phyloP scores from a whole-genome alignment of 2,329 filamentous ascomycete genomes.

The Pseudogymnoascus verrucosus region DNA sequence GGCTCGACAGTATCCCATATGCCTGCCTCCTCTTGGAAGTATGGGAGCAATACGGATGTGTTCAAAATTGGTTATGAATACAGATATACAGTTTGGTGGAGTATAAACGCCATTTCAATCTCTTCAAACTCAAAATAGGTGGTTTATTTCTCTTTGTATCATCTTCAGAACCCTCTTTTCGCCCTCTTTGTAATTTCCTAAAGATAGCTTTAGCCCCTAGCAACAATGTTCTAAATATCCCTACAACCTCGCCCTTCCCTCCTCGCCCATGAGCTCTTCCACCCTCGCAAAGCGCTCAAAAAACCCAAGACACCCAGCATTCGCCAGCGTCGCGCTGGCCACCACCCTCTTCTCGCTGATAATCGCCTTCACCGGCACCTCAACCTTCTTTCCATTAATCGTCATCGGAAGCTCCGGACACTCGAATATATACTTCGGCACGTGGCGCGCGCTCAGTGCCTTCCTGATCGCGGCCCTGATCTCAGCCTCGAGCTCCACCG shows the following conservation, averaged over 20 bases:
- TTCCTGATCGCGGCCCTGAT: slow-evolving; percentile 56
- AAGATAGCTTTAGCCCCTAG: background rate
- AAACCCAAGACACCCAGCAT: slow-evolving; percentile 25
- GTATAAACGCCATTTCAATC: background rate
- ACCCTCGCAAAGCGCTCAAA: background rate
- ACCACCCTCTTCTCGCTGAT: slow-evolving; percentile 32
- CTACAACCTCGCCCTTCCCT: background rate
- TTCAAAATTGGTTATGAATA: too few species aligned
- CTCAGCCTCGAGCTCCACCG: slow-evolving; percentile 41
- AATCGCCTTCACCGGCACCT: slow-evolving; percentile 36
- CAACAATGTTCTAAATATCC: background rate
- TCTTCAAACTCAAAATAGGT: background rate
- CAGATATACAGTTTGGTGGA: too few species aligned
- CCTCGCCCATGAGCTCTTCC: background rate
- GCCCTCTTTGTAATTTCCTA: background rate
- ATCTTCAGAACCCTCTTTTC: background rate
- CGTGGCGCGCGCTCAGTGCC: slow-evolving; percentile 38
- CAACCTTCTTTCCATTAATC: slow-evolving; percentile 41
- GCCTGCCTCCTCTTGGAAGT: too few species aligned
- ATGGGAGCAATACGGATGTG: too few species aligned
- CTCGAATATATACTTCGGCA: slow-evolving; percentile 33
- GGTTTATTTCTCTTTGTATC: background rate
- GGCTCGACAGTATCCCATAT: too few species aligned
- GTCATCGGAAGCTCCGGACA: slow-evolving; percentile 35
- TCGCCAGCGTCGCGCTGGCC: slow-evolving; percentile 32